These are phyloP conservation scores for Candida vaughaniae DNA, from an alignment of 805 yeast genomes.

Conservation along the genomic window DNA sequence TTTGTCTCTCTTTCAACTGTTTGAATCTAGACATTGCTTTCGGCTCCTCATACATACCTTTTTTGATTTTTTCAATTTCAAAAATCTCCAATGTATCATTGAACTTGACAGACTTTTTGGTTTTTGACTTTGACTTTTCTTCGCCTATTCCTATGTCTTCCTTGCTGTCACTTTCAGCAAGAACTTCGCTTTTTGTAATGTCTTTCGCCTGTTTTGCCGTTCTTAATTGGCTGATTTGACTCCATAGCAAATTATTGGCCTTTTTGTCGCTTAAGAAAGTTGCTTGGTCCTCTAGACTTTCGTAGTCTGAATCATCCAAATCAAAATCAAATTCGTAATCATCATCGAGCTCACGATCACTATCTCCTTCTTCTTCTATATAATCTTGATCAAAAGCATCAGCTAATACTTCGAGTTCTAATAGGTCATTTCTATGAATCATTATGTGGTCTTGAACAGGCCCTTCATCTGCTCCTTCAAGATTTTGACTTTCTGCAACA, in stretches of 20 bases:
- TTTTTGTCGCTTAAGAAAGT: constrained; percentile 14
- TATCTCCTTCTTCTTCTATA: constrained; percentile 26
- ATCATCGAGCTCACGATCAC: constrained; percentile 26
- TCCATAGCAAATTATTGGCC: constrained; percentile 32
- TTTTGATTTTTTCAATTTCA: constrained; percentile 58
- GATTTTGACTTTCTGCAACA: constrained; percentile 1
- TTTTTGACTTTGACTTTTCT: neutral
- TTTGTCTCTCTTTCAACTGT: constrained; percentile 8
- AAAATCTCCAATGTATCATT: constrained; percentile 54
- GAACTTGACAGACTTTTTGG: constrained; percentile 54
- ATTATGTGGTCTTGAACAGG: constrained; percentile 14
- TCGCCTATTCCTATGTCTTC: neutral
- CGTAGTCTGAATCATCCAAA: constrained; percentile 21
- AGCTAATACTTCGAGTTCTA: constrained; percentile 55
- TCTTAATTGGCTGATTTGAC: constrained; percentile 35
- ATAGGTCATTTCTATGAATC: constrained; percentile 42
- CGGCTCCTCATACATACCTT: constrained; percentile 34
- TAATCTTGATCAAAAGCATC: constrained; percentile 41
- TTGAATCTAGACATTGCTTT: constrained; percentile 18
- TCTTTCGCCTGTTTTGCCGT: constrained; percentile 13
- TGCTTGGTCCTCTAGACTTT: constrained; percentile 29
- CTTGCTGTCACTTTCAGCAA: neutral
- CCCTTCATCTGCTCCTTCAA: constrained; percentile 2
- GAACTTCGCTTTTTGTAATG: neutral
- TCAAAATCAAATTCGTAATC: constrained; percentile 37